phyloP scores from a whole-genome alignment of 1,284 basidiomycete genomes.

The Peniophora sp. region DNA sequence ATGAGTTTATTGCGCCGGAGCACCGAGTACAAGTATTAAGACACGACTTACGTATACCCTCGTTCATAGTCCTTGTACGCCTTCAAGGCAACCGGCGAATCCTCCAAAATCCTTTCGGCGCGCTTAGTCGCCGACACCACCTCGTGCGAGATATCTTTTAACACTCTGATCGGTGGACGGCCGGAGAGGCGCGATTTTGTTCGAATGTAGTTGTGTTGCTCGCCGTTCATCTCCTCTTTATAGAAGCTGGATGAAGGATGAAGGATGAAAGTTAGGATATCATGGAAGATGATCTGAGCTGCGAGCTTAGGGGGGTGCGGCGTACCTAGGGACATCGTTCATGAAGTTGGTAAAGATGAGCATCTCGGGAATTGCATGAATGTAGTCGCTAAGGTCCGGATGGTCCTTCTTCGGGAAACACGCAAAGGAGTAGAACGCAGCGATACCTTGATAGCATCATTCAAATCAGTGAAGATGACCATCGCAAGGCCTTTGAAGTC shows the following conservation, averaged over 20 bases:
- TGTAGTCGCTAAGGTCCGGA: neutral
- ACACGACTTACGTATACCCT: neutral
- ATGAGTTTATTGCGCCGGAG: neutral
- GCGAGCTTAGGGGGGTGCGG: too few species aligned
- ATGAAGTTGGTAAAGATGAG: neutral
- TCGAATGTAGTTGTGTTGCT: neutral
- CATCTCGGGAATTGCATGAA: neutral
- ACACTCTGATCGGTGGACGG: neutral
- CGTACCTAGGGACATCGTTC: neutral
- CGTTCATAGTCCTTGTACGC: neutral
- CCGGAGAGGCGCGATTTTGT: neutral
- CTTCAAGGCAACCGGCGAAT: neutral
- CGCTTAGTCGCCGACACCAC: neutral
- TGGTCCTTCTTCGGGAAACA: neutral
- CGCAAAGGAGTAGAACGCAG: neutral
- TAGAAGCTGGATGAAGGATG: neutral
- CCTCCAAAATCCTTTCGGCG: neutral
- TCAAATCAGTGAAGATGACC: too few species aligned
- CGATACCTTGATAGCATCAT: too few species aligned
- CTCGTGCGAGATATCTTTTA: neutral
- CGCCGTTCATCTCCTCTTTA: neutral
- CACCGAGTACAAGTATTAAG: too few species aligned
- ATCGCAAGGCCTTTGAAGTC: neutral
- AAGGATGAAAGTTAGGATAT: neutral
- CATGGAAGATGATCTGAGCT: too few species aligned